Percentiles rank a stretch among this genome's conserved stretches.
Conservation (phyloP, 106 monocot species). For the Hemerocallis citrina region DNA sequence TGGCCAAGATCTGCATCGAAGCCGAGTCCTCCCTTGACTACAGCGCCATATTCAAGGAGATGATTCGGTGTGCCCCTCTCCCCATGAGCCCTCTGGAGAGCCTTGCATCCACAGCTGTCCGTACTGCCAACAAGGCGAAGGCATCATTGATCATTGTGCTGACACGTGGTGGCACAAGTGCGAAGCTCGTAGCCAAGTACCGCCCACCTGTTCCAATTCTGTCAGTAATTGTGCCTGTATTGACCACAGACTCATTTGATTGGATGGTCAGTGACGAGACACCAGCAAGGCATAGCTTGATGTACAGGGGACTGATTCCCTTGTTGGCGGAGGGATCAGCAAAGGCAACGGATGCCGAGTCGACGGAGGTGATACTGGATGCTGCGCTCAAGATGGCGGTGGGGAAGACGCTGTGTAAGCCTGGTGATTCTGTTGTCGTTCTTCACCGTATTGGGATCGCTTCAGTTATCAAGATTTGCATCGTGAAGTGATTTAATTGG, state of each 20-base stretch:
- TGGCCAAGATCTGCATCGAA: conserved; percentile 55
- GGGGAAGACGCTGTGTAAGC: conserved; percentile 25
- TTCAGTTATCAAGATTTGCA: conserved; percentile 47
- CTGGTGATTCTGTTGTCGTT: conserved; percentile 33
- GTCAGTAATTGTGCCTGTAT: conserved; percentile 45
- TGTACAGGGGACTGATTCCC: conserved; percentile 39
- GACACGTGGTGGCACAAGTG: conserved; percentile 43
- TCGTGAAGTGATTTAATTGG: conserved; percentile 24
- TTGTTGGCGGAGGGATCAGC: conserved; percentile 42
- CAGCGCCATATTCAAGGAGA: conserved; percentile 39
- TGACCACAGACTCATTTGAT: conserved; percentile 35
- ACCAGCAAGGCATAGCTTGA: conserved; percentile 45
- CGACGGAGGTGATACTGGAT: conserved; percentile 39
- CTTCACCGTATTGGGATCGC: conserved; percentile 44
- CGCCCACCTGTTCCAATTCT: conserved; percentile 37
- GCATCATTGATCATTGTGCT: conserved; percentile 35
- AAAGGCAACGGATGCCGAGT: conserved; percentile 38
- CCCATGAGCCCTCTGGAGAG: conserved; percentile 57
- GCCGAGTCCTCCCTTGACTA: conserved; percentile 54
- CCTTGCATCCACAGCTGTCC: conserved; percentile 38
- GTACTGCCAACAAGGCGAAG: conserved; percentile 35
- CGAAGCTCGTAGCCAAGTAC: conserved; percentile 52
- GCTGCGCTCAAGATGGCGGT: conserved; percentile 24
- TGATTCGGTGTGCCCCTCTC: conserved; percentile 28
- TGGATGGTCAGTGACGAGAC: conserved; percentile 38